Base-by-base conservation (phyloP, 768 basidiomycete genomes). In the Leccinum subgranulosum region DNA sequence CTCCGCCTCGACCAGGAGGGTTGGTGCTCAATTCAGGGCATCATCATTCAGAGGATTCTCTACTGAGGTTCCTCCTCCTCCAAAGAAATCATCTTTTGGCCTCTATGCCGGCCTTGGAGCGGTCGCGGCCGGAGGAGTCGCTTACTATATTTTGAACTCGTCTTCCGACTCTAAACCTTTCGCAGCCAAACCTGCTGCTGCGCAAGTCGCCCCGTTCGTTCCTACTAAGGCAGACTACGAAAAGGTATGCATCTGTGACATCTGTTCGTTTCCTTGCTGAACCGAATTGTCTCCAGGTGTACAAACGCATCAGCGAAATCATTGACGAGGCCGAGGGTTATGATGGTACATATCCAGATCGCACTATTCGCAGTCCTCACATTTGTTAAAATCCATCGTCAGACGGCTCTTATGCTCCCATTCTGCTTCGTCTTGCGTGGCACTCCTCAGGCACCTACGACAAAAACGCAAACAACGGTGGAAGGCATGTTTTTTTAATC, bases 361-460 rank as follows among this genome's bases (percentile, higher is more conserved):
- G 5, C 43, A 8, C 17, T 2, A 10, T 54, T 19, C 21, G 28
- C 11, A 55, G 21, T 23, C n/a, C 43, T 51, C 29, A 1, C 60
- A 47, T 45, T 41, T 7, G 19, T 53, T 58, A 11, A 57, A 39
- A 52, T 54, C 2, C 43, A 53, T 52, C 43, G 31, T 4, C 63
- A 94, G 91, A 94, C 68, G 93, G 93, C 21, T 93, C 91, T 4
- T 95, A 87, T 62, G 94, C 86, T 14, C 94, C 94, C 43, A 84
- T 96, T 53, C 67, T 95, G 57, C 79, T 97, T 54, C 91, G 94
- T 66, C 84, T 97, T 52, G 94, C 93, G 19, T 97, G 94, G 94
- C 94, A 97, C 74, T 67, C 86, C n/a, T 88, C 92, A 41, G 94
- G 94, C 51, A 97, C 94, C 1, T 95, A 91, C 65, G 92, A 96